Evolutionary conservation across 176 grass and related monocot genomes (phyloP), one percentile per base, ranked within the genome.

Genomic region (Metroxylon sagu): DNA sequence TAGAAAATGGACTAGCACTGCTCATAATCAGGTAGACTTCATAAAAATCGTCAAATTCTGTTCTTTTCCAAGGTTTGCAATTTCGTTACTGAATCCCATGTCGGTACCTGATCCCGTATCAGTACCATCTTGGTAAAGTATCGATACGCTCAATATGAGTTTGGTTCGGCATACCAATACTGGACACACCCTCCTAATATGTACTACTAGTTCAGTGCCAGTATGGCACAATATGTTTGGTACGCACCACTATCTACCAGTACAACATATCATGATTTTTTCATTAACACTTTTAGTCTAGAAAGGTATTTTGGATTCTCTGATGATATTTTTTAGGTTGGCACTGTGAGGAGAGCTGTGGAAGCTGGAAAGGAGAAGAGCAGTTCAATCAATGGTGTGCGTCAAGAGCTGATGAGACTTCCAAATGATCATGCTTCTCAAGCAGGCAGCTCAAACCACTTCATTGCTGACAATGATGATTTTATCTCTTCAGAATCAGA

Each of bases 1-100:
- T 23, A 84, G 76, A 50, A 85, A 62, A 74, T 91, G 87, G 87
- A 91, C 86, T 49, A 71, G 52, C 65, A 58, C 31, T 68, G 84
- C 87, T 16, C 80, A 76, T 59, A 85, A 82, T 64, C 84, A 91
- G 78, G 84, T 88, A 82, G 54, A 21, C 25, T 18, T 53, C 2
- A 35, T 2, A 52, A 23, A 43, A 43, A 26, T 65, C 16, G 1
- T 14, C 49, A 27, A 23, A 52, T 51, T 28, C 15, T 18, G 12
- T 23, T 23, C 1, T 23, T 23, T 23, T 23, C 1, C 21, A 23
- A 23, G 21, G 21, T 23, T 23, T 23, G 21, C 21, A 23, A 23
- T 23, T 1, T 23, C 21, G 21, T 23, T 23, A 23, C 21, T 23
- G 21, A 23, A 23, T 23, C 21, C 21, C 21, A 23, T 23, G 21